Conservation (phyloP, 768 basidiomycete species). For the Psilocybe cubensis region DNA sequence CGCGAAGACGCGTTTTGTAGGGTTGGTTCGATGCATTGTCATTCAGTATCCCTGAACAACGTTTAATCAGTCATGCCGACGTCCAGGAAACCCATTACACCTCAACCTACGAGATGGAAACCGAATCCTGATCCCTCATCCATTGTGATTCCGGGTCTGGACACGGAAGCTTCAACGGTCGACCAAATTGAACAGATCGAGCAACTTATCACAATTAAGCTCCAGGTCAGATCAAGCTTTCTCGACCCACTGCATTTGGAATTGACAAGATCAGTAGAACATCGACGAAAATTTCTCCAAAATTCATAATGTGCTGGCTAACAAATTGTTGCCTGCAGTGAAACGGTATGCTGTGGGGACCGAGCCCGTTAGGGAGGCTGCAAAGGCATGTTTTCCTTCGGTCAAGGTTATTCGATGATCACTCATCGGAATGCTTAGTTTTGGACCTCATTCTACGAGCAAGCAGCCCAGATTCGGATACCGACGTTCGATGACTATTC, state of each 20-base stretch:
- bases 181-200: constrained; percentile 96
- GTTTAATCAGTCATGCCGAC: constrained; percentile 9
- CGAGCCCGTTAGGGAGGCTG: constrained; percentile 87
- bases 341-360: constrained; percentile 88
- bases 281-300: constrained; percentile 93
- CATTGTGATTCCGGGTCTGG: constrained; percentile 74
- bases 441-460: constrained; percentile 96
- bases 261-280: constrained; percentile 51
- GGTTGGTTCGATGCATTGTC: background rate
- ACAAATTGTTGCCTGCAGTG: constrained; percentile 82
- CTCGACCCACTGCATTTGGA: background rate
- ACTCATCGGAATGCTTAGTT: constrained; percentile 54
- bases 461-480: constrained; percentile 87
- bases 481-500: constrained; percentile 73
- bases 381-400: constrained; percentile 60
- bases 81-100: constrained; percentile 39
- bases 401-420: background rate
- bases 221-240: constrained; percentile 61
- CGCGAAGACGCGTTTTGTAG: constrained; percentile 12
- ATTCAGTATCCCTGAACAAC: background rate
- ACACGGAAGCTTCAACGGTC: constrained; percentile 64
- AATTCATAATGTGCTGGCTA: constrained; percentile 85
- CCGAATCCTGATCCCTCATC: constrained; percentile 64
- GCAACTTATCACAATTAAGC: constrained; percentile 89
- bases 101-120: constrained; percentile 70